Evolutionary conservation across 345 rosid genomes (phyloP).

Genomic region (Leavenworthia alabamica): DNA sequence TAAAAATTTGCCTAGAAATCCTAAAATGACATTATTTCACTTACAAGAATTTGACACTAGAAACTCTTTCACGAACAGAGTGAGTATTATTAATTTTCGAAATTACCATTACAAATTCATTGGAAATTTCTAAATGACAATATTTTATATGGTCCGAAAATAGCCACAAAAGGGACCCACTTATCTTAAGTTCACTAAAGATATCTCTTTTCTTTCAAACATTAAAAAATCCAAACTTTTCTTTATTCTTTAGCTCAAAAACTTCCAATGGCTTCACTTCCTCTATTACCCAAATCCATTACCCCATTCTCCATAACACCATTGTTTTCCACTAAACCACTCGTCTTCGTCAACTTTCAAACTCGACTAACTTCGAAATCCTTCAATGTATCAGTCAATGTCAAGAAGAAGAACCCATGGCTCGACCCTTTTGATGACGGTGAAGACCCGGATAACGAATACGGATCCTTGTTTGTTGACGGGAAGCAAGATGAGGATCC

Average conservation of each 20-base stretch:
- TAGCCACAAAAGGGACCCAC: slow-evolving; percentile 46
- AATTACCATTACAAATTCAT: not conserved
- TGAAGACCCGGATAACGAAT: slow-evolving; percentile 62
- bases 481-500: slow-evolving; percentile 94
- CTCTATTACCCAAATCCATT: slow-evolving; percentile 48
- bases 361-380: slow-evolving; percentile 29
- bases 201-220: slow-evolving; percentile 39
- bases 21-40: too few species aligned
- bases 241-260: slow-evolving; percentile 9
- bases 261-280: slow-evolving; percentile 49
- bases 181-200: slow-evolving; percentile 44
- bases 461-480: slow-evolving; percentile 67
- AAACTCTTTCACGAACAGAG: too few species aligned
- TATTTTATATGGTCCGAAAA: slow-evolving; percentile 21
- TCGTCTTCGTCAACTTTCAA: slow-evolving; percentile 32
- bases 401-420: slow-evolving; percentile 76
- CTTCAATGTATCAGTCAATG: slow-evolving; percentile 25
- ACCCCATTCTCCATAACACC: slow-evolving; percentile 42
- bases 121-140: not conserved
- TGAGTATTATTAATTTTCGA: too few species aligned
- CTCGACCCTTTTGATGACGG: slow-evolving; percentile 77
- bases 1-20: too few species aligned
- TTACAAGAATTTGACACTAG: too few species aligned
- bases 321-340: slow-evolving; percentile 35
- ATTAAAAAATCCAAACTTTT: slow-evolving; percentile 8